A percentile compares a stretch with the other conserved stretches of the same genome.
These are phyloP conservation scores for Botrytis squamosa DNA, from an alignment of 2,329 filamentous ascomycete species.

Conservation along the genomic window DNA sequence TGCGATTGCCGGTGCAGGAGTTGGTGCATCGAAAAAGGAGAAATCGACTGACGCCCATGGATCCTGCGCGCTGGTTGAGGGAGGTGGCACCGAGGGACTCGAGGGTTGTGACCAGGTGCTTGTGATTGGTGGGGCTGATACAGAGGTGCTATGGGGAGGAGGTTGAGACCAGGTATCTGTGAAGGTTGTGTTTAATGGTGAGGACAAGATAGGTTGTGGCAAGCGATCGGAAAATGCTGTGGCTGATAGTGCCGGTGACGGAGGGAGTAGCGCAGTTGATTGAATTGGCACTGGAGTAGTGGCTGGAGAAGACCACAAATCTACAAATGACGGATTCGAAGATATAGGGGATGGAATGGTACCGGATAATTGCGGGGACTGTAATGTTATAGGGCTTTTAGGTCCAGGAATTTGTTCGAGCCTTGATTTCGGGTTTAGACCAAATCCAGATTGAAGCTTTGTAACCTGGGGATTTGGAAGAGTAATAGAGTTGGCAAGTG, in stretches of 20 bases:
- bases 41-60: conserved; percentile 41
- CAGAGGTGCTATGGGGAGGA: not conserved
- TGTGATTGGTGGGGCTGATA: not conserved
- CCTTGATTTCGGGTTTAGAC: conserved; percentile 16
- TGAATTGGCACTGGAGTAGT: not conserved
- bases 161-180: conserved; percentile 9
- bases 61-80: conserved; percentile 27
- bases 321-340: not conserved
- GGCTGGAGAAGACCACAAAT: not conserved
- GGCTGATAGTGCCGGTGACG: not conserved
- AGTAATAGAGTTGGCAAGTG: not conserved
- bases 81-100: not conserved
- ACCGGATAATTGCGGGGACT: not conserved
- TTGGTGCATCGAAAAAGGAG: conserved; percentile 40
- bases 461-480: conserved; percentile 19
- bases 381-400: not conserved
- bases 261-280: not conserved
- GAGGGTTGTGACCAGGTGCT: not conserved
- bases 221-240: not conserved
- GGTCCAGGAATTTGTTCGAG: not conserved
- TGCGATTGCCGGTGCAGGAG: not conserved
- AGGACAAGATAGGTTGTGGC: not conserved
- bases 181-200: not conserved
- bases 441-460: conserved; percentile 13
- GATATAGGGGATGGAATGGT: not conserved